Base-by-base conservation (phyloP, 768 basidiomycete genomes). In the Tricholoma saponaceum region DNA sequence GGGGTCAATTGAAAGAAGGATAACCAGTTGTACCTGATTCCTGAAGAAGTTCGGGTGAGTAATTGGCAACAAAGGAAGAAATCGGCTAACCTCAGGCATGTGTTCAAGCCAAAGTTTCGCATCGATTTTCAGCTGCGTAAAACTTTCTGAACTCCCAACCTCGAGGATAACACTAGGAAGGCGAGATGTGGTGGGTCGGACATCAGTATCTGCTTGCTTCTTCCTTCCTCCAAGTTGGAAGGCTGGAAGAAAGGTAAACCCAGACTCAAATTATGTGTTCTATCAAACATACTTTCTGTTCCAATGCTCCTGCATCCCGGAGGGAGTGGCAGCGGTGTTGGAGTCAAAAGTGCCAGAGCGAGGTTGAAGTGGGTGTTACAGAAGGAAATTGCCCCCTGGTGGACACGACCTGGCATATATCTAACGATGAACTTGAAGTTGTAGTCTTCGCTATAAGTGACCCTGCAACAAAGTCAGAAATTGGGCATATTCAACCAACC, bases 351-450 rank as follows among this genome's bases (percentile, higher is more conserved):
- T 12, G 12, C 39, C n/a, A 41, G 16, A 41, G 16, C 39, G 9
- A 41, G 5, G n/a, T 5, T 6, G 18, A 41, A 16, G n/a, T 16
- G 2, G n/a, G 5, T 3, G 43, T 23, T 56, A 5, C 58, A 60
- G 44, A 23, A 35, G 43, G 14, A 2, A 56, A 20, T 39, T 41
- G 60, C 60, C 55, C 8, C 52, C 55, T 57, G 39, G 57, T 64
- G 58, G 53, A 20, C 47, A 30, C 20, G 10, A 58, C 58, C 41
- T 58, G 61, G 58, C 56, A 62, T 59, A 51, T 52, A 64, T 33
- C 46, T 60, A 55, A 64, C 58, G 54, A 64, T 60, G 53, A 64
- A 64, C 44, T 64, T 62, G 51, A 64, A 64, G 51, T 64, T 62
- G 51, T 51, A 20, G 7, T 51, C 50, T n/a, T 51, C 28, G 23